Conservation (phyloP, 2,329 filamentous ascomycete genomes). For the Paecilomyces dactylethromorphus region DNA sequence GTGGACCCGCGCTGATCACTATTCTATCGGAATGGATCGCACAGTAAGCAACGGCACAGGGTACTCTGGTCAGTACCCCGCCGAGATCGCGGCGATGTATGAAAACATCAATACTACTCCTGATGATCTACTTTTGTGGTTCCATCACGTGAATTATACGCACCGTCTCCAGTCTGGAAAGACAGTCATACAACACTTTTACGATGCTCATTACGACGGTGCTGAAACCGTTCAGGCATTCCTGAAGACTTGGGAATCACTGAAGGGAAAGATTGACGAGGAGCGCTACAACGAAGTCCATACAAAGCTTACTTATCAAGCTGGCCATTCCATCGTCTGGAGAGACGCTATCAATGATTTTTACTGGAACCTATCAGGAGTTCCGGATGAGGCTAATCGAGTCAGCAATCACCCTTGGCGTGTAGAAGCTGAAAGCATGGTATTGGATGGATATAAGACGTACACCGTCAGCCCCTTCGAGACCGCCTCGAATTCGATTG, state of each 20-base stretch:
- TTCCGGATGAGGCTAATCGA: constrained; percentile 50
- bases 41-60: constrained; percentile 63
- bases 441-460: constrained; percentile 50
- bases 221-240: constrained; percentile 57
- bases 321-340: constrained; percentile 65
- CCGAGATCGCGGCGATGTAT: constrained; percentile 51
- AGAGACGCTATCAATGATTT: constrained; percentile 60
- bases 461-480: constrained; percentile 54
- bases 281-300: constrained; percentile 55
- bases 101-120: constrained; percentile 59
- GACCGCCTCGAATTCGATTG: constrained; percentile 49
- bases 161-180: constrained; percentile 56
- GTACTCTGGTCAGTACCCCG: constrained; percentile 59
- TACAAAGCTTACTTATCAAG: constrained; percentile 57
- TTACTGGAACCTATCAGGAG: constrained; percentile 56
- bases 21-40: constrained; percentile 63
- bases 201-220: constrained; percentile 56
- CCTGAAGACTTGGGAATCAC: constrained; percentile 44
- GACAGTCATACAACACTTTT: constrained; percentile 63
- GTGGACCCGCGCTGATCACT: constrained; percentile 60
- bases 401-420: constrained; percentile 58
- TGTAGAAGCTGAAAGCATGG: constrained; percentile 64
- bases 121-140: constrained; percentile 64
- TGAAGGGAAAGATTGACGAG: constrained; percentile 52
- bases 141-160: constrained; percentile 66